phyloP scores from a whole-genome alignment of 306 rosid genomes.

The Vigna reflexopilosa region DNA sequence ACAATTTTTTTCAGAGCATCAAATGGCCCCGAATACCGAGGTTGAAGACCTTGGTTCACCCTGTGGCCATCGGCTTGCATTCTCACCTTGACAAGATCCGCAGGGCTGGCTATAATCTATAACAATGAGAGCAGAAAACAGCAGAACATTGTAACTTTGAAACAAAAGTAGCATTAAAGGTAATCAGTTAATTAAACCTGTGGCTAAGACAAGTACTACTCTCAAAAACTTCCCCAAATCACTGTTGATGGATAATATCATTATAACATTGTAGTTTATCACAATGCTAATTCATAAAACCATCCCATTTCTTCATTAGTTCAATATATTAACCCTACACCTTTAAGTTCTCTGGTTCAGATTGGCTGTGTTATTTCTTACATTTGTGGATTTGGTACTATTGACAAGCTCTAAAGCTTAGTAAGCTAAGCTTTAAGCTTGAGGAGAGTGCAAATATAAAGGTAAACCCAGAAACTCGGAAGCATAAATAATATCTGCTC shows the following conservation, averaged over 20 bases:
- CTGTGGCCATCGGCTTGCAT: conserved; percentile 86
- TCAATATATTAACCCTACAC: not conserved
- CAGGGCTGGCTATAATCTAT: conserved; percentile 93
- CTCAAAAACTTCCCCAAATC: not conserved
- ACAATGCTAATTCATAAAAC: not conserved
- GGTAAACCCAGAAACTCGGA: conserved; percentile 8
- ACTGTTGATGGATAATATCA: not conserved
- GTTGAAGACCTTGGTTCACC: conserved; percentile 69
- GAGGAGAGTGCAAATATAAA: not conserved
- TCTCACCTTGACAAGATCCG: conserved; percentile 96
- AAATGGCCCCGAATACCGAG: conserved; percentile 73
- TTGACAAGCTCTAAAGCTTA: conserved; percentile 2
- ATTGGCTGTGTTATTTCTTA: no score
- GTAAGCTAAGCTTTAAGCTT: conserved; percentile 7
- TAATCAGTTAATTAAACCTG: not conserved
- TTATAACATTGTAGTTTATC: conserved; percentile 30
- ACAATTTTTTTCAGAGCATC: conserved; percentile 78
- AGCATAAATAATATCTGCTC: not conserved
- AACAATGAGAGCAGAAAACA: conserved; percentile 52
- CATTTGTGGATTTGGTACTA: not conserved
- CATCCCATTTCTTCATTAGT: not conserved
- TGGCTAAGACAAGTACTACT: conserved; percentile 19
- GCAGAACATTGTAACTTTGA: conserved; percentile 35
- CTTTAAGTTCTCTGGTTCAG: not conserved
- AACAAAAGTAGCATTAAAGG: conserved; percentile 9